These are phyloP conservation scores for Pseudogymnoascus sp. DNA, from an alignment of 2,329 filamentous ascomycete species.

Conservation along the genomic window DNA sequence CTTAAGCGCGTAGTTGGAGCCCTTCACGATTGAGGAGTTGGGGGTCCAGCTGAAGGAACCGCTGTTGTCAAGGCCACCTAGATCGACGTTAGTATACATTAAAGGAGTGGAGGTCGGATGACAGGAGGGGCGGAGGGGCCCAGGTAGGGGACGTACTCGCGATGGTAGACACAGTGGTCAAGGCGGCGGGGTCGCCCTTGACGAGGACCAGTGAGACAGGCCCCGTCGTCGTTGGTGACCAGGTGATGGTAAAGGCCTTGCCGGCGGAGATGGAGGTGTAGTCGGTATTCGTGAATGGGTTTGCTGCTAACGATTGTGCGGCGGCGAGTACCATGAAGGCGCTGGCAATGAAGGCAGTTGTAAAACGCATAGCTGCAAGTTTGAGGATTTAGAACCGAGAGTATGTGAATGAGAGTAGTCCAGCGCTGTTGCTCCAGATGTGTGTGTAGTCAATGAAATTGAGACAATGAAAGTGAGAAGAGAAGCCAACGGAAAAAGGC, in stretches of 20 bases:
- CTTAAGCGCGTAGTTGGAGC: constrained; percentile 15
- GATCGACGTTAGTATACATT: neutral
- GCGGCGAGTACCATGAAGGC: constrained; percentile 9
- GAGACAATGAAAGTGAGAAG: neutral
- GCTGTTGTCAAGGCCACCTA: constrained; percentile 13
- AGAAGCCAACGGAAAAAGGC: neutral
- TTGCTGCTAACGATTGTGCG: constrained; percentile 12
- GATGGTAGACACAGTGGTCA: constrained; percentile 13
- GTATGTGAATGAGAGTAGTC: neutral
- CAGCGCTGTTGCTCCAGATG: neutral
- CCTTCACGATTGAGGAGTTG: constrained; percentile 6
- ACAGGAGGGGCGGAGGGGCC: neutral
- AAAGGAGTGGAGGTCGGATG: neutral
- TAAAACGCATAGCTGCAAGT: constrained; percentile 18
- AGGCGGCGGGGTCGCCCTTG: constrained; percentile 13
- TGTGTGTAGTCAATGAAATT: neutral
- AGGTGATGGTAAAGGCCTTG: constrained; percentile 13
- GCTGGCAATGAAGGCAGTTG: constrained; percentile 12
- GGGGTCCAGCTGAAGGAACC: constrained; percentile 15
- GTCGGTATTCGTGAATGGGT: constrained; percentile 20
- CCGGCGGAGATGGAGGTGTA: constrained; percentile 13
- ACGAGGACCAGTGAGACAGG: constrained; percentile 17
- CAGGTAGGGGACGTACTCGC: constrained; percentile 11
- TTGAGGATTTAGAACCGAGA: neutral
- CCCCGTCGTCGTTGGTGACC: constrained; percentile 14